Base-by-base conservation (phyloP, 495 filamentous ascomycete genomes). In the Thermochaetoides thermophila region DNA sequence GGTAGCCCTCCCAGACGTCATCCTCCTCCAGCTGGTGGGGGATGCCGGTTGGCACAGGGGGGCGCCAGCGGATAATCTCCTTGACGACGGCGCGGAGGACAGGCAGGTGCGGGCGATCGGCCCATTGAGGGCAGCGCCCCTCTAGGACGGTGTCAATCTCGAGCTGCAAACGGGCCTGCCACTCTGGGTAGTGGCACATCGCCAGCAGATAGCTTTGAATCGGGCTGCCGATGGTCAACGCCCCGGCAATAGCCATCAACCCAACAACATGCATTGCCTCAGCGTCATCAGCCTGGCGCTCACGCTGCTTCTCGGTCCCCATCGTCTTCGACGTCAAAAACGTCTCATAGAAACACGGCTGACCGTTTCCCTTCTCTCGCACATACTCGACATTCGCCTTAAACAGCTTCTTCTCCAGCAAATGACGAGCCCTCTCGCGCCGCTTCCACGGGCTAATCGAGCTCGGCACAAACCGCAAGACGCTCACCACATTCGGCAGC, bases 11-110 rank as follows among this genome's bases (percentile, higher is more conserved):
- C 24, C 69, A 74, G n/a, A 64, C 49, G 40, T 72, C 68, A 32
- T 73, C 64, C 26, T 68, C 47, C 1, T 61, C 64, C 9, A 61
- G 38, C 0, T 60, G 62, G 36, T 78, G 73, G 1, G 70, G 69
- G 13, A 67, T 61, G 5, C 69, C 63, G 32, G 61, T 56, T 45
- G 73, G 53, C 43, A 68, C 48, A 35, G 63, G 51, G 11, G 73
- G 73, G 9, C 69, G 52, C 74, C 74, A 77, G 30, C 74, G 59
- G 14, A 75, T 53, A 9, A 66, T 57, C 48, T 79, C 74, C 46
- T 73, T 69, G n/a, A 76, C 60, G 8, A 69, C 56, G 1, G 74
- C 71, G 21, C 71, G 53, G 32, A 76, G 39, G 34, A 61, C 36
- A 5, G 66, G 68, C 10, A 71, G 32, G 18, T 48, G 40, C 29